These are phyloP conservation scores for Coniochaeta sp. DNA, from an alignment of 2,329 filamentous ascomycete genomes.

Conservation along the genomic window DNA sequence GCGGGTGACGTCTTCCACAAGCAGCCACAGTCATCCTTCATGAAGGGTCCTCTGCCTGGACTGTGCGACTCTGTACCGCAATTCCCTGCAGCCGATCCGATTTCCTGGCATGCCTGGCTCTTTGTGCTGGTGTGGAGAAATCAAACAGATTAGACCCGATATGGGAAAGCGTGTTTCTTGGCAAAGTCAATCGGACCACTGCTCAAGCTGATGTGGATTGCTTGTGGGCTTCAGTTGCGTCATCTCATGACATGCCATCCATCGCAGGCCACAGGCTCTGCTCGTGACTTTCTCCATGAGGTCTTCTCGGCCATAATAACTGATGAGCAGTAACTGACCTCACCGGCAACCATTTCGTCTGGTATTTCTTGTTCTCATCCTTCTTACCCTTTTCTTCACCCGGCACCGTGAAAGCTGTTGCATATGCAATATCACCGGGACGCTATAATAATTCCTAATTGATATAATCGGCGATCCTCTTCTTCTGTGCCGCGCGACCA, in stretches of 20 bases:
- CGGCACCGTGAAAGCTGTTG: too few relatives aligned
- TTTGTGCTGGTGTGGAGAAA: neutral
- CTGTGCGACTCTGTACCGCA: neutral
- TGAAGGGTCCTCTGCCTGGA: neutral
- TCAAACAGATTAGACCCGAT: neutral
- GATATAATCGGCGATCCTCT: neutral
- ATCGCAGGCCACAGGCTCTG: slow-evolving; percentile 2
- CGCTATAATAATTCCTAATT: neutral
- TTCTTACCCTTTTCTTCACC: neutral
- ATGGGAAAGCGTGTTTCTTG: neutral
- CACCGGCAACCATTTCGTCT: neutral
- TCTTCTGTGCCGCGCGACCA: neutral
- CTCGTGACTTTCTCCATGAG: neutral
- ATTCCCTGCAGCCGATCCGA: neutral
- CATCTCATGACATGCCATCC: slow-evolving; percentile 3
- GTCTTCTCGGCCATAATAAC: neutral
- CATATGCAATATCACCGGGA: neutral
- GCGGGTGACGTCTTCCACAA: neutral
- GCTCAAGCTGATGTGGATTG: slow-evolving; percentile 1
- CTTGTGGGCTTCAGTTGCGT: neutral
- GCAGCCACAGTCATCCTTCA: neutral
- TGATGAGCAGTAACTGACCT: too few relatives aligned
- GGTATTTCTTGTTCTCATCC: neutral
- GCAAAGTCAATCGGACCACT: neutral
- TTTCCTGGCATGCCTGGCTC: neutral